A percentile compares a stretch with the other conserved stretches of the same genome.
Conservation (phyloP, 371 early-diverging fungal species). For the Rhizopus delemar region DNA sequence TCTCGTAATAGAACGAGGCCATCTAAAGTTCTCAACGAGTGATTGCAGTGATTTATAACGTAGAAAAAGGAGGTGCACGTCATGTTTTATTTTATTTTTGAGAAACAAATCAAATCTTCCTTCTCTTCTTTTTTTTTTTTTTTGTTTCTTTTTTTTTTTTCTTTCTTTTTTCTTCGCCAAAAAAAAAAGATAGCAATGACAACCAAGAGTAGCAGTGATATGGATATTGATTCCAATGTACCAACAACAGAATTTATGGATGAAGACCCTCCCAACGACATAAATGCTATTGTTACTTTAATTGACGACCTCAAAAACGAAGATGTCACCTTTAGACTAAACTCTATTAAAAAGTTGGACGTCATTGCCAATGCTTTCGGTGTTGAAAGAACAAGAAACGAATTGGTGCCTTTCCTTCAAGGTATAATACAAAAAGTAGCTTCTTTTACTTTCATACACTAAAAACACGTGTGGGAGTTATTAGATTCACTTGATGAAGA, state of each 20-base stretch:
- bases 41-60: too few species aligned
- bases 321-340: conserved; percentile 87
- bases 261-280: conserved; percentile 47
- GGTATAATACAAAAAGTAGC: conserved; percentile 54
- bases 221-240: conserved; percentile 45
- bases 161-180: neutral
- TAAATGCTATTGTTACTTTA: conserved; percentile 85
- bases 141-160: neutral
- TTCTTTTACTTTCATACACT: neutral
- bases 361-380: conserved; percentile 95
- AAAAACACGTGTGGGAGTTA: conserved; percentile 10
- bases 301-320: conserved; percentile 98
- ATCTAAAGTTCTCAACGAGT: too few species aligned
- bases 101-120: too few species aligned
- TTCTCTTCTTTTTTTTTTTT: conserved; percentile 6
- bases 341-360: conserved; percentile 86
- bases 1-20: too few species aligned
- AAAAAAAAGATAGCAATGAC: neutral
- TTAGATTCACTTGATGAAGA: conserved; percentile 93
- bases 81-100: too few species aligned
- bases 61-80: too few species aligned
- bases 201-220: conserved; percentile 30
- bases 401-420: conserved; percentile 96
- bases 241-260: conserved; percentile 53
- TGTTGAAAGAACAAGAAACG: conserved; percentile 91